Evolutionary conservation across 2,329 filamentous ascomycete species (phyloP).

Genomic region (Septoria petroselini): DNA sequence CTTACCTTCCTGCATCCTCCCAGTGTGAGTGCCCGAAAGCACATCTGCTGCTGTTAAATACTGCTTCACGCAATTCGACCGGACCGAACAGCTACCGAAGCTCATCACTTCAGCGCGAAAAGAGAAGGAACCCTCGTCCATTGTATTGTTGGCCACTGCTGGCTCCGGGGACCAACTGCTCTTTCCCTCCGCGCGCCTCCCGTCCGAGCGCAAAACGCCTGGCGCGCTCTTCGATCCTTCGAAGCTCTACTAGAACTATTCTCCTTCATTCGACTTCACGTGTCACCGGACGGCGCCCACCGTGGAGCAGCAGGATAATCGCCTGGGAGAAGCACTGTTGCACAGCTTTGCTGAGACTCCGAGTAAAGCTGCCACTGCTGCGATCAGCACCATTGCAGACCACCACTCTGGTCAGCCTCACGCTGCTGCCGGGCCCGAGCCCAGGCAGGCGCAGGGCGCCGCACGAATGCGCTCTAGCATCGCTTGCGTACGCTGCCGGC

Average conservation of each 20-base stretch:
- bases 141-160: too few relatives aligned
- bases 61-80: too few relatives aligned
- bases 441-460: conserved; percentile 32
- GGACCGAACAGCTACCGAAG: too few relatives aligned
- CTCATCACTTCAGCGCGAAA: too few relatives aligned
- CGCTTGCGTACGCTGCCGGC: conserved; percentile 71
- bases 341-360: conserved; percentile 22
- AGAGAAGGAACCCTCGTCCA: too few relatives aligned
- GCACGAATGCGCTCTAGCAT: conserved; percentile 70
- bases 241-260: too few relatives aligned
- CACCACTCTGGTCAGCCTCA: conserved; percentile 17
- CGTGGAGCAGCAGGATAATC: conserved; percentile 24
- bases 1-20: too few relatives aligned
- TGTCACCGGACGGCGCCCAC: conserved; percentile 16
- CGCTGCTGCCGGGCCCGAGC: conserved; percentile 30
- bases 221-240: background rate
- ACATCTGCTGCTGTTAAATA: too few relatives aligned
- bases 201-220: background rate
- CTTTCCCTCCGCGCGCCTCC: too few relatives aligned
- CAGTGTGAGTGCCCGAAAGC: too few relatives aligned
- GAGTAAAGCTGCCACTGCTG: conserved; percentile 4
- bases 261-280: background rate
- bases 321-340: conserved; percentile 28
- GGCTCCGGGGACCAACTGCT: too few relatives aligned
- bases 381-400: conserved; percentile 14